Conservation (phyloP, 129 eudicot species). For the Artemisia annua region DNA sequence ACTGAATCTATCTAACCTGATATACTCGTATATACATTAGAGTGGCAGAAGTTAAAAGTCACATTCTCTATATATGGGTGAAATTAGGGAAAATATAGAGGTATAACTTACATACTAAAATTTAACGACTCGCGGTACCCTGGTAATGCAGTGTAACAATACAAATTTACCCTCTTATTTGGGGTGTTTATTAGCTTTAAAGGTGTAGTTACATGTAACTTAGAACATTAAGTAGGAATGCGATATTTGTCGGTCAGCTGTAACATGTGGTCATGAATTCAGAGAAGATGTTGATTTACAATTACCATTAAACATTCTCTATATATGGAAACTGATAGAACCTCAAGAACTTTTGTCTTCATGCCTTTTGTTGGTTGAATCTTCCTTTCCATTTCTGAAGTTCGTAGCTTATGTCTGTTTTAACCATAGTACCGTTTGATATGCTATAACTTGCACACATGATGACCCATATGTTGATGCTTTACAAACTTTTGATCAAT, state of each 20-base stretch:
- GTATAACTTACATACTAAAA: not conserved
- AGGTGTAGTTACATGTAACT: constrained; percentile 15
- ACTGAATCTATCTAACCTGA: not conserved
- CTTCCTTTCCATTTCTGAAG: not conserved
- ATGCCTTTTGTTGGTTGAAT: constrained; percentile 6
- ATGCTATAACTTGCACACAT: too few species aligned
- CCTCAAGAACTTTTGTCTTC: not conserved
- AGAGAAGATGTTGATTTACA: not conserved
- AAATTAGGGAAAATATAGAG: not conserved
- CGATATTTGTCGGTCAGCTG: constrained; percentile 6
- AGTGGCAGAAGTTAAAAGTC: not conserved
- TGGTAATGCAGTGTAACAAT: not conserved
- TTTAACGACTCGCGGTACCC: not conserved
- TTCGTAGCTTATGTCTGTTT: too few species aligned
- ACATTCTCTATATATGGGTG: not conserved
- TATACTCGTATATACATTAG: not conserved
- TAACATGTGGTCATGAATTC: not conserved
- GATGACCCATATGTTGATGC: too few species aligned
- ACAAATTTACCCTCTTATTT: not conserved
- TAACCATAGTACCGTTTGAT: too few species aligned
- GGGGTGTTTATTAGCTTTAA: not conserved
- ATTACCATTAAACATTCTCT: not conserved
- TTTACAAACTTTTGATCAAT: too few species aligned
- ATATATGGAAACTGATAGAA: constrained; percentile 12
- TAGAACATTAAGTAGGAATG: not conserved